phyloP scores from a whole-genome alignment of 2,329 filamentous ascomycete genomes.

The Hypomyces perniciosus region DNA sequence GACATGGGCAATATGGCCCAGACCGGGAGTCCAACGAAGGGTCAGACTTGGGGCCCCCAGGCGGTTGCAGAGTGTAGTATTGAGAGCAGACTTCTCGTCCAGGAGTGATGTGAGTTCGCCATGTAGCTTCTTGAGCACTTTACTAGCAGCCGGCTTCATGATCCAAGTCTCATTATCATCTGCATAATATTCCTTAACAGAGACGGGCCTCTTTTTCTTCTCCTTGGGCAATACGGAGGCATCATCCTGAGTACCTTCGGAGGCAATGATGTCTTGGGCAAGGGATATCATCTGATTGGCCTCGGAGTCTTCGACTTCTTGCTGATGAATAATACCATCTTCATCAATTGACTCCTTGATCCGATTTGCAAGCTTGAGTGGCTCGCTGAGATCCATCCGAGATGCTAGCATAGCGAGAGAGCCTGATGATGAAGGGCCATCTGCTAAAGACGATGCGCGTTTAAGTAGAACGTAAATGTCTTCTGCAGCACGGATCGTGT shows the following conservation, averaged over 20 bases:
- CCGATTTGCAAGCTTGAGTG: constrained; percentile 59
- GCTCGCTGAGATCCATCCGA: constrained; percentile 61
- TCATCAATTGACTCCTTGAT: constrained; percentile 85
- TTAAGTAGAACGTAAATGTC: constrained; percentile 52
- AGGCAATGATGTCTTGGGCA: constrained; percentile 63
- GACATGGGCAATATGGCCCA: constrained; percentile 88
- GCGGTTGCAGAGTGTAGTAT: constrained; percentile 53
- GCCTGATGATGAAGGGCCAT: constrained; percentile 14
- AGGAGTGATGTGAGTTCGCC: constrained; percentile 54
- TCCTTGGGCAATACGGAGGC: constrained; percentile 50
- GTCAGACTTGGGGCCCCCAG: constrained; percentile 61
- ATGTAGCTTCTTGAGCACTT: constrained; percentile 61
- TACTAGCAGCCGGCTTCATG: constrained; percentile 64
- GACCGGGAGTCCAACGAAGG: constrained; percentile 77
- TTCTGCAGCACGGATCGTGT: constrained; percentile 69
- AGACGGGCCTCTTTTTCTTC: constrained; percentile 38
- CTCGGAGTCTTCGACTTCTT: constrained; percentile 68
- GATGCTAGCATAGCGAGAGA: constrained; percentile 42
- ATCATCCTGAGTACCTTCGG: constrained; percentile 57
- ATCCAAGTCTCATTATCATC: constrained; percentile 57
- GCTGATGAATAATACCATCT: constrained; percentile 76
- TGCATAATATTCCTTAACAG: constrained; percentile 52
- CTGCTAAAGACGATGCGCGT: constrained; percentile 15
- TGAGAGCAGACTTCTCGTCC: constrained; percentile 55
- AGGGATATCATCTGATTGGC: constrained; percentile 65